Base-by-base conservation (phyloP, 2,329 filamentous ascomycete genomes). In the Aspergillus brunneoviolaceus region DNA sequence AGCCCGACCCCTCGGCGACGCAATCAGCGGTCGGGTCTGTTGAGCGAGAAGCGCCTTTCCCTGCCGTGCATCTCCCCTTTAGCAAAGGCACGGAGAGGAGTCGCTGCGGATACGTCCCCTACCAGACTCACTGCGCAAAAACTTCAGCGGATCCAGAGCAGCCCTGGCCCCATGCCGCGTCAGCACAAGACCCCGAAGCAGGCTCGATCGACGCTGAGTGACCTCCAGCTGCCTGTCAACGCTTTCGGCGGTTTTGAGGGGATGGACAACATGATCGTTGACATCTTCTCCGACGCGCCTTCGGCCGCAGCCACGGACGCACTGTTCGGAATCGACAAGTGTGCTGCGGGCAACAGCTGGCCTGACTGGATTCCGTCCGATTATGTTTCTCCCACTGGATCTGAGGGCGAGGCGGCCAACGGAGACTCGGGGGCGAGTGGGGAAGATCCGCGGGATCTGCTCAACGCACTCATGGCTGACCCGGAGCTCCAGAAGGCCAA, bases 1-100 rank as follows among this genome's bases (percentile, higher is more conserved):
- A 83, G 81, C 70, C 76, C 79, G 59, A 74, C 78, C 39, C 79
- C 79, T 54, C 76, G 77, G 42, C 85, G 84, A 65, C 86, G 82
- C 35, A 84, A 84, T 70, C 88, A 64, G 63, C 79, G 66, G 64
- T 75, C 59, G 69, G 81, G 74, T 68, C 57, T 62, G 3, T 49
- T 68, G 23, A 66, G 66, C 12, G 72, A 77, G 50, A 74, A 73
- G 54, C 68, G 72, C 31, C 64, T 67, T 74, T 79, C 73, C 63
- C 68, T 76, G 59, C 80, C 72, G 67, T 67, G 63, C 57, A 67
- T 69, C 35, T 77, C 76, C 4, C 74, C 74, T 49, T 74, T 70
- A 23, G 63, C 68, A 50, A 67, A 60, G 48, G 60, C 62, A 27
- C 67, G 67, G 49, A 71, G 67, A 52, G 66, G 69, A n/a, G 57